These are phyloP conservation scores for Fonsecaea erecta DNA, from an alignment of 2,329 filamentous ascomycete genomes.

Conservation along the genomic window DNA sequence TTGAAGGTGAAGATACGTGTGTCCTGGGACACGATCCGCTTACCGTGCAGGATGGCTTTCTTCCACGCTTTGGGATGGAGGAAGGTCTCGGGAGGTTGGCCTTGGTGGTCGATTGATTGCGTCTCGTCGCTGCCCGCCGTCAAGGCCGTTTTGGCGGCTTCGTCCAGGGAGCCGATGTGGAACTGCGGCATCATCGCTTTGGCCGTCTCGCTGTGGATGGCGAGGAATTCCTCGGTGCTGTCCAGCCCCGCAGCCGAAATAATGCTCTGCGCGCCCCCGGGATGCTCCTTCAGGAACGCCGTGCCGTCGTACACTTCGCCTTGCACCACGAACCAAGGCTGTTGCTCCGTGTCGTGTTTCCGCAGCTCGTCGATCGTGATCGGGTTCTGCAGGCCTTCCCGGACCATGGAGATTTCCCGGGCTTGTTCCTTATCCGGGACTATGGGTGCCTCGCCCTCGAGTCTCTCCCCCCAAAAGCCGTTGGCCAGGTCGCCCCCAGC, in stretches of 20 bases:
- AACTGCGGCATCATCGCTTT: conserved; percentile 87
- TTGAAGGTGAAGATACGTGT: conserved; percentile 80
- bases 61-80: conserved; percentile 74
- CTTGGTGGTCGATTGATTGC: conserved; percentile 47
- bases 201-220: conserved; percentile 90
- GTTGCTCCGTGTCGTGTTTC: conserved; percentile 65
- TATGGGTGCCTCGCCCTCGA: conserved; percentile 57
- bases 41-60: conserved; percentile 71
- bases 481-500: conserved; percentile 78
- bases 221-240: conserved; percentile 84
- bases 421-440: conserved; percentile 55
- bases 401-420: conserved; percentile 77
- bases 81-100: conserved; percentile 64
- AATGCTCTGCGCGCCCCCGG: conserved; percentile 85
- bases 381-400: conserved; percentile 63
- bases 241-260: conserved; percentile 80
- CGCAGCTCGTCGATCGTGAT: conserved; percentile 75
- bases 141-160: conserved; percentile 61
- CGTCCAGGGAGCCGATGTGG: conserved; percentile 78
- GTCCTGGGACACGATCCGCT: conserved; percentile 74
- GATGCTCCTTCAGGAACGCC: conserved; percentile 77
- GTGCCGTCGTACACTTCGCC: conserved; percentile 90
- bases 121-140: conserved; percentile 52
- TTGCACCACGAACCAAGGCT: conserved; percentile 86
- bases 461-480: conserved; percentile 80